Evolutionary conservation across 768 basidiomycete genomes (phyloP), one percentile per base, ranked within the genome.

Genomic region (Vararia minispora): DNA sequence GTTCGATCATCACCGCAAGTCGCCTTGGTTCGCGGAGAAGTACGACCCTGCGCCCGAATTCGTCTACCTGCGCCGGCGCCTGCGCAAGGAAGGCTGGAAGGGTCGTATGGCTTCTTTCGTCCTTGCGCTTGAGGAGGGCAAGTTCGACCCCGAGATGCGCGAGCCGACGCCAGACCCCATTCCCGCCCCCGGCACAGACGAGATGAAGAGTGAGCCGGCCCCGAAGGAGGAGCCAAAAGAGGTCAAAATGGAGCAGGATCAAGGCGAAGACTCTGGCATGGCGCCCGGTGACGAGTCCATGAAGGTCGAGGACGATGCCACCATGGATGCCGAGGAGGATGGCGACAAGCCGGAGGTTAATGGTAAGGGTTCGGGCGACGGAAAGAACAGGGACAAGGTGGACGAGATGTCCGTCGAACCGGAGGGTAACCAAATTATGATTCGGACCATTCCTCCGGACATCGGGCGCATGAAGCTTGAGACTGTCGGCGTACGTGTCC

Each of bases 1-100:
- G 72, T 95, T 89, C 71, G 84, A 95, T 24, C 84, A 89, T 61
- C 92, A 97, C 66, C 76, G 79, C 62, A 81, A 83, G 54, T 88
- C 87, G n/a, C 82, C 89, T 11, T 97, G 92, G 92, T 97, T 95
- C 66, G 75, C 78, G 40, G 92, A 97, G 69, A 87, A 88, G 59
- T 97, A 97, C 65, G 87, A 90, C 44, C 82, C 82, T 40, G 60
- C 76, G 28, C 66, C 74, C 36, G 81, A 87, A 50, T 74, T 72
- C 53, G 69, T 73, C 39, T 67, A 69, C 39, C 64, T 91, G 56
- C 81, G 92, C 51, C 68, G 67, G 45, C 72, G 89, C 49, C 75
- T 90, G 45, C 74, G 84, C 56, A 82, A 77, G 60, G 76, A 84
- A 47, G 92, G 89, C 20, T 86, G 90, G 81, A 77, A 71, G 57